Evolutionary conservation across 2,329 filamentous ascomycete genomes (phyloP), one percentile per base, ranked within the genome.

Genomic region (Pestalotiopsis fici): DNA sequence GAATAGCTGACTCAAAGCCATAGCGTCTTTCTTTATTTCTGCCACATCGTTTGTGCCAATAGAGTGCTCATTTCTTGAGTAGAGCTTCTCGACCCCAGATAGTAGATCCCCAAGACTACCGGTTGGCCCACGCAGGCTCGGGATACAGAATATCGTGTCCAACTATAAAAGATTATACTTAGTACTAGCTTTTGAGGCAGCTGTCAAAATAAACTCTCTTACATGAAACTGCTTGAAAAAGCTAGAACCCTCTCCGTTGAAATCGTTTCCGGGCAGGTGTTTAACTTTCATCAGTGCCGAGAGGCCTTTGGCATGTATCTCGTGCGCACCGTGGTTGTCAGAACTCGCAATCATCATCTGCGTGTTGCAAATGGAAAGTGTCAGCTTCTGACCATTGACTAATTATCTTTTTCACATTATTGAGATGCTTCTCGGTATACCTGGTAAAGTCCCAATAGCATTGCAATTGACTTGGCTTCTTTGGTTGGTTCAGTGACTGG

Each of bases 381-480:
- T 13, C 4, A 57, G 4, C 1, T 11, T 15, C 27, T 31, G 27
- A 23, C 6, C 9, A 18, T 27, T 50, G 25, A 25, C 6, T 15
- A 9, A n/a, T 28, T 4, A 28, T 1, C n/a, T 7, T 3, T 13
- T 55, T 21, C 3, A 28, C 3, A 6, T 27, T 23, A 18, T 9
- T 18, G 7, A 11, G 4, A 50, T n/a, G 2, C n/a, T 3, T 11
- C 21, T 21, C 3, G 12, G 54, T 21, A 27, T 27, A 74, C 70
- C 72, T 73, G 66, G 57, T 71, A 73, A 15, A 74, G 64, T 3
- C 71, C 72, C 23, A 74, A 47, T 21, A 74, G 63, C 69, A 73
- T 70, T 37, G 69, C 69, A 21, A 72, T 54, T 15, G 69, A 37
- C 54, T 57, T 67, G 47, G 68, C 50, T 57, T 72, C 71, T n/a